Evolutionary conservation across 495 filamentous ascomycete species (phyloP).

Genomic region (Penicillium tannophilum): DNA sequence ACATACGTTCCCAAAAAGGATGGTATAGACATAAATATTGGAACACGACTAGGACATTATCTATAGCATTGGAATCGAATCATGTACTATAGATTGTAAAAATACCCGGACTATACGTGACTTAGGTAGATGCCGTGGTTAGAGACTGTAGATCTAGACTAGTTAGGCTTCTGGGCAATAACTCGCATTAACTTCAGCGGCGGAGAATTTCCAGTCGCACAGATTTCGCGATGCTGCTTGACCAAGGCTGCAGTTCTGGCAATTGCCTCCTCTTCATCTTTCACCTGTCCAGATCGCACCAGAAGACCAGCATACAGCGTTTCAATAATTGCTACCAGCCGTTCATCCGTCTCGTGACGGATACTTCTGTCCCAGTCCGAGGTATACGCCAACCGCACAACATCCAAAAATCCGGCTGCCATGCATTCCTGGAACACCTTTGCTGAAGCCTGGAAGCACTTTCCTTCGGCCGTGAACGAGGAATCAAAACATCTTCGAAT

Average conservation of each 20-base stretch:
- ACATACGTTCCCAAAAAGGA: too few species aligned
- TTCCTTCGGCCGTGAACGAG: slow-evolving; percentile 13
- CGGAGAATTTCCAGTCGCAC: slow-evolving; percentile 14
- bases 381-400: slow-evolving; percentile 6
- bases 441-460: slow-evolving; percentile 17
- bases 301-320: slow-evolving; percentile 16
- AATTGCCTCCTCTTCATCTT: slow-evolving; percentile 3
- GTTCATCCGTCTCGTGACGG: slow-evolving; percentile 10
- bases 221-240: slow-evolving; percentile 12
- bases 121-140: too few species aligned
- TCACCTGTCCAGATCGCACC: slow-evolving; percentile 16
- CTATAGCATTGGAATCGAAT: too few species aligned
- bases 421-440: slow-evolving; percentile 14
- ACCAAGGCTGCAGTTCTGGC: slow-evolving; percentile 6
- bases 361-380: slow-evolving; percentile 9
- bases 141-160: not conserved
- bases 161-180: slow-evolving; percentile 12
- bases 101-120: too few species aligned
- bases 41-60: too few species aligned
- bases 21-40: too few species aligned
- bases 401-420: slow-evolving; percentile 9
- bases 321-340: slow-evolving; percentile 13
- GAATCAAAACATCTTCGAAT: slow-evolving; percentile 13
- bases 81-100: too few species aligned
- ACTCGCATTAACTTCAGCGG: slow-evolving; percentile 18